Percentiles rank a stretch among this genome's conserved stretches.
Evolutionary conservation across 805 yeast genomes (phyloP).

Genomic region (Yamadazyma endophytica): DNA sequence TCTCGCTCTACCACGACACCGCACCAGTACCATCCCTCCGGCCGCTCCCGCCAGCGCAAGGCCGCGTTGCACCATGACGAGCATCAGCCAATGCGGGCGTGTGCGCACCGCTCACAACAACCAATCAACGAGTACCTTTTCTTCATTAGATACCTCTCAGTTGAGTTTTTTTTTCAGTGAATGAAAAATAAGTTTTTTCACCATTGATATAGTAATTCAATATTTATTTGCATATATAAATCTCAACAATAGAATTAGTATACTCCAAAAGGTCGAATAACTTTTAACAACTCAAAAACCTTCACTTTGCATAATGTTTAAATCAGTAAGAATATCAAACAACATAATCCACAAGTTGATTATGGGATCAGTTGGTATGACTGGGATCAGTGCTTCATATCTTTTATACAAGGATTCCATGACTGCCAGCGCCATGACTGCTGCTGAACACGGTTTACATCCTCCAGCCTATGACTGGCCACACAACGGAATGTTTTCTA

Average conservation of each 20-base stretch:
- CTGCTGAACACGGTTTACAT: slow-evolving; percentile 98
- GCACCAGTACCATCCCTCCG: too few relatives aligned
- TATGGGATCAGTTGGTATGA: slow-evolving; percentile 62
- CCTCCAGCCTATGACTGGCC: slow-evolving; percentile 93
- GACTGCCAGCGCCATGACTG: slow-evolving; percentile 94
- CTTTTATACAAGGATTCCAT: slow-evolving; percentile 77
- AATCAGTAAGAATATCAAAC: slow-evolving; percentile 10
- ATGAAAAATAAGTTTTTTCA: slow-evolving; percentile 6
- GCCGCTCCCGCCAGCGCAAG: too few relatives aligned
- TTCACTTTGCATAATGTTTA: slow-evolving; percentile 13
- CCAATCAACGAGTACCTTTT: slow-evolving; percentile 20
- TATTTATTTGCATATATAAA: slow-evolving; percentile 1
- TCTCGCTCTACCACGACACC: too few relatives aligned
- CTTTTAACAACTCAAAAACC: neutral
- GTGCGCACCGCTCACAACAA: slow-evolving; percentile 4
- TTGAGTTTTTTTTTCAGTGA: slow-evolving; percentile 13
- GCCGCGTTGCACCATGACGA: too few relatives aligned
- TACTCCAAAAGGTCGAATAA: slow-evolving; percentile 2
- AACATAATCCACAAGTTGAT: slow-evolving; percentile 45
- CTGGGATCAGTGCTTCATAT: slow-evolving; percentile 79
- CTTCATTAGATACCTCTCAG: slow-evolving; percentile 14
- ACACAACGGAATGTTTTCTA: slow-evolving; percentile 84
- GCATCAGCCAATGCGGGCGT: slow-evolving; percentile 3
- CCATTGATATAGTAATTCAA: slow-evolving; percentile 7
- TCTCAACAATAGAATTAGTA: slow-evolving; percentile 1